Conservation (phyloP, 1,284 basidiomycete genomes). For the Inonotus hispidus region DNA sequence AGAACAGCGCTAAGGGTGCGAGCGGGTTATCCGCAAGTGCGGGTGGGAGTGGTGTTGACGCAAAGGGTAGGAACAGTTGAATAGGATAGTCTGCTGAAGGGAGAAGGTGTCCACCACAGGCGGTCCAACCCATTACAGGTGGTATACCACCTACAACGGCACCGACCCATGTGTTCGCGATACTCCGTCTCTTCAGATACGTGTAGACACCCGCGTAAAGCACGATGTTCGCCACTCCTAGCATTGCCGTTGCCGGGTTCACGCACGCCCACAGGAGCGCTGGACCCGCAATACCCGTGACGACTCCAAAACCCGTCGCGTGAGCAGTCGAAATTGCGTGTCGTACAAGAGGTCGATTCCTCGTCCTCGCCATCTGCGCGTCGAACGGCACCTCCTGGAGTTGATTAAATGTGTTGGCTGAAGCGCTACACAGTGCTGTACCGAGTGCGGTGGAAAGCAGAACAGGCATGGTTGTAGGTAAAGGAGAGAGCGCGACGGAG, state of each 20-base stretch:
- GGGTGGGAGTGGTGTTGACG: conserved; percentile 30
- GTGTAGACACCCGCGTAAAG: conserved; percentile 95
- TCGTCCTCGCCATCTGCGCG: conserved; percentile 93
- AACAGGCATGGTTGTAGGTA: conserved; percentile 76
- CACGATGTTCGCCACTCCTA: conserved; percentile 83
- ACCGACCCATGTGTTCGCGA: conserved; percentile 95
- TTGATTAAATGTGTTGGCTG: conserved; percentile 95
- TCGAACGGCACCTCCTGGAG: conserved; percentile 94
- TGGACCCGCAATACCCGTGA: conserved; percentile 75
- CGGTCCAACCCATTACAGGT: conserved; percentile 98
- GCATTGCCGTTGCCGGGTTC: conserved; percentile 81
- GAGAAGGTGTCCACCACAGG: conserved; percentile 79
- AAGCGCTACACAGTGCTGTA: conserved; percentile 87
- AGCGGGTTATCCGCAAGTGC: conserved; percentile 68
- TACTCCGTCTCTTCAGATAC: conserved; percentile 84
- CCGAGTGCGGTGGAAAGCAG: conserved; percentile 86
- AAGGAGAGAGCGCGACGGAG: conserved; percentile 88
- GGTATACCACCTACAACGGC: conserved; percentile 90
- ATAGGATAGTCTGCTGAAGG: conserved; percentile 57
- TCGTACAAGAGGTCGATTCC: conserved; percentile 85
- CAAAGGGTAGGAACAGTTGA: conserved; percentile 52
- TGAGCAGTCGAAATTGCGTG: conserved; percentile 81
- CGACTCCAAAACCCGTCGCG: conserved; percentile 74
- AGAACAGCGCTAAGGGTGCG: conserved; percentile 69
- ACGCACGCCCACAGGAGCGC: conserved; percentile 79